A percentile compares a stretch with the other conserved stretches of the same genome.
Conservation (phyloP, 306 rosid species). For the Quercus alba region DNA sequence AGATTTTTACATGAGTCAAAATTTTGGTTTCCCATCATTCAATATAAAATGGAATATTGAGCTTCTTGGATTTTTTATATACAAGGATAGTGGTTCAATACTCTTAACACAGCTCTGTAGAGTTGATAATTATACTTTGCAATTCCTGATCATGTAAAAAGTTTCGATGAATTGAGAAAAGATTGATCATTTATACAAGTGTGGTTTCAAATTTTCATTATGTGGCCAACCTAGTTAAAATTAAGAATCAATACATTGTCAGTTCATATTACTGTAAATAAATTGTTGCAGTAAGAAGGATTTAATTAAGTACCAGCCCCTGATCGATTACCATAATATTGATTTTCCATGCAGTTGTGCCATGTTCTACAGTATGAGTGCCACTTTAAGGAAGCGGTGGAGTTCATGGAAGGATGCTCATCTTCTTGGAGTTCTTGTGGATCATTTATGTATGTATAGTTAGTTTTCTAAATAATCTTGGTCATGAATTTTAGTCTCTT, state of each 20-base stretch:
- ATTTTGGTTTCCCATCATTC: background rate
- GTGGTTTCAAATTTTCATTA: conserved; percentile 11
- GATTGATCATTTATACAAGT: background rate
- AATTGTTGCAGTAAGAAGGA: background rate
- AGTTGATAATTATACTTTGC: background rate
- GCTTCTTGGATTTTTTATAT: background rate
- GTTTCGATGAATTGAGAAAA: background rate
- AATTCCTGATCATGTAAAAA: background rate
- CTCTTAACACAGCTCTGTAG: background rate
- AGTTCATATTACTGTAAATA: background rate
- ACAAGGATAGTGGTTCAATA: background rate
- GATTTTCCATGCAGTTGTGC: conserved; percentile 63
- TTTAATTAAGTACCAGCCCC: background rate
- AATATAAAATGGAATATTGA: conserved; percentile 1
- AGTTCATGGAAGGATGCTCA: conserved; percentile 82
- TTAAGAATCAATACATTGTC: background rate
- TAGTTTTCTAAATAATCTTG: conserved; percentile 1
- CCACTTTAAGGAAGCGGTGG: conserved; percentile 72
- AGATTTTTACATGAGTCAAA: background rate
- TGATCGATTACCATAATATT: conserved; percentile 10
- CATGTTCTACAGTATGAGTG: conserved; percentile 84
- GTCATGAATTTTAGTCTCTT: background rate
- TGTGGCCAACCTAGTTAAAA: background rate
- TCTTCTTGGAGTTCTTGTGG: conserved; percentile 60
- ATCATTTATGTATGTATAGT: conserved; percentile 62